Percentiles rank a stretch among this genome's conserved stretches.
phyloP scores from a whole-genome alignment of 2,329 filamentous ascomycete species.

The Pyrenophora teres region DNA sequence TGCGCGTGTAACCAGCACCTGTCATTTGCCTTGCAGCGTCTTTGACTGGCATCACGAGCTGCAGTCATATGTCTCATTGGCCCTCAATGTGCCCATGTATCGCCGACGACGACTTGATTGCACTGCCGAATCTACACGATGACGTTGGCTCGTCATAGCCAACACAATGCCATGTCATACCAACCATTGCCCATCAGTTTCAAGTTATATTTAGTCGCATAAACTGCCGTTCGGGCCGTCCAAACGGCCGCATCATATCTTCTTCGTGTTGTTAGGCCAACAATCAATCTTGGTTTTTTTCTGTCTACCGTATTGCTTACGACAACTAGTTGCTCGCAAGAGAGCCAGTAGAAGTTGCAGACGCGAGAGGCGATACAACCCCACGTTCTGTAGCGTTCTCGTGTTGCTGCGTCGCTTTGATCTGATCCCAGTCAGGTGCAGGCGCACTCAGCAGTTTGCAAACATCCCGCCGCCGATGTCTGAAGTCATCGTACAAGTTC shows the following conservation, averaged over 20 bases:
- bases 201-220: slow-evolving; percentile 1
- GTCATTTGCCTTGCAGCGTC: background rate
- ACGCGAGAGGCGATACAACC: slow-evolving; percentile 25
- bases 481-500: slow-evolving; percentile 52
- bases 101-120: background rate
- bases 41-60: background rate
- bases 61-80: background rate
- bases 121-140: slow-evolving; percentile 1
- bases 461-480: slow-evolving; percentile 48
- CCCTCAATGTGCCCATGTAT: too few species aligned
- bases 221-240: slow-evolving; percentile 8
- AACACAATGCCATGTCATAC: background rate
- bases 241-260: too few species aligned
- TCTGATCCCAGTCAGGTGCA: slow-evolving; percentile 44
- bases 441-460: slow-evolving; percentile 48
- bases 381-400: slow-evolving; percentile 30
- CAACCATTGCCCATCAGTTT: slow-evolving; percentile 12
- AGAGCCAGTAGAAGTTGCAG: slow-evolving; percentile 7
- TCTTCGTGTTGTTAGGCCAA: too few species aligned
- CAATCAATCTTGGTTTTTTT: too few species aligned
- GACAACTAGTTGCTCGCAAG: background rate
- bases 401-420: slow-evolving; percentile 27
- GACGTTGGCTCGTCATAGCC: slow-evolving; percentile 1
- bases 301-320: too few species aligned
- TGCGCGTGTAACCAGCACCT: background rate